phyloP scores from a whole-genome alignment of 2,329 filamentous ascomycete species.

The Alternaria brassicae region DNA sequence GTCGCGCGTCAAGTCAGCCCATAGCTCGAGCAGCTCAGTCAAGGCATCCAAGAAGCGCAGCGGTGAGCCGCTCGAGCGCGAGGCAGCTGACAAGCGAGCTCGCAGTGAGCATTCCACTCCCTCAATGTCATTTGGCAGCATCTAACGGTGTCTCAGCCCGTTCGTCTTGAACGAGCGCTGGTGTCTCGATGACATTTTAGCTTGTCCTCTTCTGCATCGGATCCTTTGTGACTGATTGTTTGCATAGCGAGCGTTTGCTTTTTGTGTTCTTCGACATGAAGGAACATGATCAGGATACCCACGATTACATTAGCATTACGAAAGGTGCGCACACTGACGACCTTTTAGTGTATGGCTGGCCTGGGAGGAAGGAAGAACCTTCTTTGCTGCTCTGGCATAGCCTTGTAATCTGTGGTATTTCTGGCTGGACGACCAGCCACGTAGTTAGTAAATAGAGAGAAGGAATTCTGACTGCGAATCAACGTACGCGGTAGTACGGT shows the following conservation, averaged over 20 bases:
- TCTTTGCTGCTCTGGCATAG: background rate
- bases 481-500: background rate
- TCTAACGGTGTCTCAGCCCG: conserved; percentile 34
- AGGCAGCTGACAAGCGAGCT: conserved; percentile 39
- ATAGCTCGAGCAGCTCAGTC: conserved; percentile 45
- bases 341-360: conserved; percentile 4
- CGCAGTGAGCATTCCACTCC: conserved; percentile 41
- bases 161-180: conserved; percentile 15
- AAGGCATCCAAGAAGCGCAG: conserved; percentile 49
- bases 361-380: background rate
- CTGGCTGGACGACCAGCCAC: background rate
- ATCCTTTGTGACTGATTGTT: conserved; percentile 13
- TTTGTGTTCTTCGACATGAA: conserved; percentile 11
- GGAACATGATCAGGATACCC: conserved; percentile 21
- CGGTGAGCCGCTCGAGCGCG: conserved; percentile 39
- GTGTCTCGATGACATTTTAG: background rate
- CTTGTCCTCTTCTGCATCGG: conserved; percentile 2
- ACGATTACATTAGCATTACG: conserved; percentile 18
- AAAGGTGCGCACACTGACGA: background rate
- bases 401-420: background rate
- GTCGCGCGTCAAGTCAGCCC: conserved; percentile 67
- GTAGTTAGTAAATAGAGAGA: background rate
- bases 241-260: conserved; percentile 25
- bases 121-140: conserved; percentile 34
- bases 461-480: background rate